Conservation (phyloP, 768 basidiomycete genomes). For the Mycena epipterygia region DNA sequence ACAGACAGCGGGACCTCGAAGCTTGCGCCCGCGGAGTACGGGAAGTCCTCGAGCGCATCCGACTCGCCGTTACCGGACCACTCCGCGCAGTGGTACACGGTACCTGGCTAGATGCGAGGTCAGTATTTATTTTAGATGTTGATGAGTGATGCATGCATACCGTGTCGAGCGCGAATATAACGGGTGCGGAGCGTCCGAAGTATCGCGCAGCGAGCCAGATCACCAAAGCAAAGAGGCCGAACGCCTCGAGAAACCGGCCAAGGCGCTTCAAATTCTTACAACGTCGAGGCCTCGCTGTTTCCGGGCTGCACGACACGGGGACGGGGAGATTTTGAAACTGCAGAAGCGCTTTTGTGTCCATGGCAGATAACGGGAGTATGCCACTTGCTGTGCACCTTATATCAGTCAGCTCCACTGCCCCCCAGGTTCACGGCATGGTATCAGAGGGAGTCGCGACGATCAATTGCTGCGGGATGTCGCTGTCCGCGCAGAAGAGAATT, state of each 20-base stretch:
- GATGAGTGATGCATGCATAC: not conserved
- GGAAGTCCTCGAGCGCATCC: not conserved
- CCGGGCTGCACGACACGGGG: not conserved
- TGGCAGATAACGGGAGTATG: too few species aligned
- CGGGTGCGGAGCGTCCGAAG: not conserved
- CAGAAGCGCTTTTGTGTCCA: slow-evolving; percentile 5
- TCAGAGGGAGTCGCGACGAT: too few species aligned
- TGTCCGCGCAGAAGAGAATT: too few species aligned
- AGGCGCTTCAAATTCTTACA: too few species aligned
- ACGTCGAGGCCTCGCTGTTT: not conserved
- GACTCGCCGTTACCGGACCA: slow-evolving; percentile 5
- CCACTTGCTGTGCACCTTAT: too few species aligned
- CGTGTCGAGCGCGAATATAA: too few species aligned
- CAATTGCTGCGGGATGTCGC: too few species aligned
- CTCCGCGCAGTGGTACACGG: slow-evolving; percentile 5
- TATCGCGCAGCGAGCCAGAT: not conserved
- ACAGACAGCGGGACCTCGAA: slow-evolving; percentile 45
- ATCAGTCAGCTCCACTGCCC: too few species aligned
- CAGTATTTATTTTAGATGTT: not conserved
- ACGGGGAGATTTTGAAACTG: not conserved
- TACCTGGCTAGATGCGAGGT: not conserved
- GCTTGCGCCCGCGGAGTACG: slow-evolving; percentile 14
- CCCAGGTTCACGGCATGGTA: too few species aligned
- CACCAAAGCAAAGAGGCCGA: not conserved
- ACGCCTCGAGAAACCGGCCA: not conserved